Evolutionary conservation across 176 grass and related monocot species (phyloP), one percentile per base, ranked within the genome.

Genomic region (Cenchrus purpureus): DNA sequence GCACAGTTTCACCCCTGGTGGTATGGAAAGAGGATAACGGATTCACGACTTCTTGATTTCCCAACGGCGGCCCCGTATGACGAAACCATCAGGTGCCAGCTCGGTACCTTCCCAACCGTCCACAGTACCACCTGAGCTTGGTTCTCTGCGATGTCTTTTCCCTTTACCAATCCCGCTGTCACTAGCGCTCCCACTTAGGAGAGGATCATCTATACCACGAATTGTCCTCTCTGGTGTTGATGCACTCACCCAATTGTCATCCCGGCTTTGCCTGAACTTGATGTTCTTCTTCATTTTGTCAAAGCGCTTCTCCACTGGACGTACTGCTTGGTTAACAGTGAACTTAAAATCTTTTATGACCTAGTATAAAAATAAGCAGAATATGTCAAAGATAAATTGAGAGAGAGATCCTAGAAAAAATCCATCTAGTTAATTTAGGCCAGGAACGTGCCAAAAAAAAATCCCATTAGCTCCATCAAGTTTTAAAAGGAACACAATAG

Each of bases 281-380:
- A 55, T 77, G 25, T 86, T 82, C 70, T 89, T 94, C 66, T 97
- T 91, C 20, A 91, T 91, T 85, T 86, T 91, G 44, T 84, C 88
- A 50, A 95, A 76, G 6, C 88, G 77, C 83, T 95, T 95, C 91
- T 92, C 89, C 75, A 91, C 78, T 42, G 94, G 94, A 14, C 90
- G 87, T 53, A 89, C 91, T 48, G 94, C 94, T 57, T 94, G 89
- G 51, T 91, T 92, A 42, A 97, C 85, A 0, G 94, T 97, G 85
- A 97, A 97, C 60, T 97, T 97, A 13, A 97, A 92, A 90, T 97
- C 94, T 71, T 97, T 90, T 73, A 97, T 88, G 80, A 97, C 92
- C 94, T 94, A 58, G 0, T n/a, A 16, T 8, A 13, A 19, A 59
- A 48, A 59, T 20, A 65, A 65, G 48, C 52, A 82, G 13, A 25